A percentile compares a stretch with the other conserved stretches of the same genome.
These are phyloP conservation scores for Nicotiana tabacum DNA, from an alignment of 257 asterid genomes.

Conservation along the genomic window DNA sequence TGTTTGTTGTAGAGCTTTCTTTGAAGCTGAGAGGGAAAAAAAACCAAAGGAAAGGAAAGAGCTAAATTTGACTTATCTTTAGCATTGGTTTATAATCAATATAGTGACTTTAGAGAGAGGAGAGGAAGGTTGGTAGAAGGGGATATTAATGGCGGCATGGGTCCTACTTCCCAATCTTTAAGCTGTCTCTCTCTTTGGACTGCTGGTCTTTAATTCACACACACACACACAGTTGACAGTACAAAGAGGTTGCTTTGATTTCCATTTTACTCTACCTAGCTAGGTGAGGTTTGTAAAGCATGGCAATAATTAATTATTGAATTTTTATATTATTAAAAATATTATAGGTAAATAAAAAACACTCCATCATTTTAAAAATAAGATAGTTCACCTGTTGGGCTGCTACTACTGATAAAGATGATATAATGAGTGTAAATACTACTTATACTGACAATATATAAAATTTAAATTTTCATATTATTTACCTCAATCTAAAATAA, in stretches of 20 bases:
- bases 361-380: no score
- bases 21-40: not conserved
- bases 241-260: not conserved
- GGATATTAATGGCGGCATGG: constrained; percentile 23
- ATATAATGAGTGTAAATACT: no score
- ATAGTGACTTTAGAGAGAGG: not conserved
- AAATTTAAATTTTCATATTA: no score
- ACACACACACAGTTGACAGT: not conserved
- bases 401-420: no score
- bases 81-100: not conserved
- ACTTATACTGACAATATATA: no score
- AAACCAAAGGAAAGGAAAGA: not conserved
- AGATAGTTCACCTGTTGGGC: no score
- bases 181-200: constrained; percentile 1
- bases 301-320: no score
- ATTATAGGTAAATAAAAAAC: no score
- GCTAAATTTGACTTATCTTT: constrained; percentile 9
- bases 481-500: no score
- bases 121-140: constrained; percentile 15
- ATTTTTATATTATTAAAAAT: no score
- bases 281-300: not conserved
- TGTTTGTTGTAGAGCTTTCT: not conserved
- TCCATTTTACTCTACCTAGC: not conserved
- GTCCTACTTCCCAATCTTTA: not conserved
- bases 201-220: constrained; percentile 10